phyloP scores from a whole-genome alignment of 2,329 filamentous ascomycete genomes.

The Microsporum ferrugineum region DNA sequence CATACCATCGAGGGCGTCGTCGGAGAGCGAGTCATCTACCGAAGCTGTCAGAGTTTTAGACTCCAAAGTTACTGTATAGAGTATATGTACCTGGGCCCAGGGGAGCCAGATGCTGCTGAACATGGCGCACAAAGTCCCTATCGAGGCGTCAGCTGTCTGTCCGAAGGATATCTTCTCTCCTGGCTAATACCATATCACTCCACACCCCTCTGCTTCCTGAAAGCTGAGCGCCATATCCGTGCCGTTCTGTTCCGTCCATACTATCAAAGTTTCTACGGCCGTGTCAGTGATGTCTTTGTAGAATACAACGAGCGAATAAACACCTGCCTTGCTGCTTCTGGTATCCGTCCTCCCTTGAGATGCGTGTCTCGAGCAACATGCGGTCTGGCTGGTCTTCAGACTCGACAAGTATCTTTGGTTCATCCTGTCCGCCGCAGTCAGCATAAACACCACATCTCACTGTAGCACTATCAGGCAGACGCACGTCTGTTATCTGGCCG shows the following conservation, averaged over 20 bases:
- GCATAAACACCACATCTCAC: slow-evolving; percentile 29
- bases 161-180: not conserved
- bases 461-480: slow-evolving; percentile 20
- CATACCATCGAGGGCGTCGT: slow-evolving; percentile 68
- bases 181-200: slow-evolving; percentile 64
- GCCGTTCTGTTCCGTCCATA: slow-evolving; percentile 88
- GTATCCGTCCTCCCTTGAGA: slow-evolving; percentile 88
- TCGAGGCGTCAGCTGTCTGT: slow-evolving; percentile 17
- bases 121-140: slow-evolving; percentile 82
- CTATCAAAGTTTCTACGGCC: slow-evolving; percentile 75
- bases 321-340: slow-evolving; percentile 85
- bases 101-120: slow-evolving; percentile 61
- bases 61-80: not conserved
- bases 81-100: slow-evolving; percentile 47
- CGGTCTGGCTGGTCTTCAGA: slow-evolving; percentile 84
- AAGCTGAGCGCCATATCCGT: slow-evolving; percentile 98
- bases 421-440: slow-evolving; percentile 48
- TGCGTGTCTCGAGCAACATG: slow-evolving; percentile 75
- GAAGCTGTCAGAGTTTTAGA: slow-evolving; percentile 6
- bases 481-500: slow-evolving; percentile 61
- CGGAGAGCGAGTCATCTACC: slow-evolving; percentile 73
- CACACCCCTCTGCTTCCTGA: slow-evolving; percentile 90
- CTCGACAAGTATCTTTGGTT: slow-evolving; percentile 78
- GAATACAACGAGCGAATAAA: slow-evolving; percentile 7
- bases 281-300: slow-evolving; percentile 14